phyloP scores from a whole-genome alignment of 2,329 filamentous ascomycete genomes.

The Clonostachys byssicola region DNA sequence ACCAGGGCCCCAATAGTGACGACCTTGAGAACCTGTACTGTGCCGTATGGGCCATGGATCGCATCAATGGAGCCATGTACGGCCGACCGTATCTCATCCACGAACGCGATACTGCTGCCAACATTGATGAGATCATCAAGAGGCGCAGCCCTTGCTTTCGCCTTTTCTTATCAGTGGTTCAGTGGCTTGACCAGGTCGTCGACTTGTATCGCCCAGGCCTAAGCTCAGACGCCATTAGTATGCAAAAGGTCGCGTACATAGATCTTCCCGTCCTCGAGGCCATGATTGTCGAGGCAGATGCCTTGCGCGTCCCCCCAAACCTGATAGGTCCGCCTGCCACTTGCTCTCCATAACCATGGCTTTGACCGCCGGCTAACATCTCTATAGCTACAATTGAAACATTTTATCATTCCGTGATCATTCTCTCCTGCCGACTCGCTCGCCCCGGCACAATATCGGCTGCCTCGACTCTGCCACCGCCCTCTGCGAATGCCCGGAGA shows the following conservation, averaged over 20 bases:
- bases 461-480: slow-evolving; percentile 36
- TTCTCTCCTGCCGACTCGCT: slow-evolving; percentile 55
- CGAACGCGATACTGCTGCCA: slow-evolving; percentile 53
- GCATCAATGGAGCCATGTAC: slow-evolving; percentile 55
- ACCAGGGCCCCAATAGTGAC: slow-evolving; percentile 30
- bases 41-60: slow-evolving; percentile 57
- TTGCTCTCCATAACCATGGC: neutral
- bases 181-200: slow-evolving; percentile 55
- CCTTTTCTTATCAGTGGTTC: slow-evolving; percentile 48
- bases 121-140: slow-evolving; percentile 44
- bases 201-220: slow-evolving; percentile 53
- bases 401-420: slow-evolving; percentile 61
- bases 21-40: slow-evolving; percentile 49
- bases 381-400: slow-evolving; percentile 52
- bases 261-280: slow-evolving; percentile 54
- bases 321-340: slow-evolving; percentile 37
- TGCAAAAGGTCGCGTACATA: slow-evolving; percentile 40
- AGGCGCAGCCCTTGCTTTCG: slow-evolving; percentile 50
- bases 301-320: slow-evolving; percentile 40
- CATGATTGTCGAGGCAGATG: slow-evolving; percentile 50
- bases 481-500: slow-evolving; percentile 49
- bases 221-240: slow-evolving; percentile 28
- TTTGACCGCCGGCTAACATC: slow-evolving; percentile 9
- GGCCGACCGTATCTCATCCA: slow-evolving; percentile 57
- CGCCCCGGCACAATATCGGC: slow-evolving; percentile 30